Conservation (phyloP, 2,329 filamentous ascomycete species). For the Chrysoporthe cubensis region DNA sequence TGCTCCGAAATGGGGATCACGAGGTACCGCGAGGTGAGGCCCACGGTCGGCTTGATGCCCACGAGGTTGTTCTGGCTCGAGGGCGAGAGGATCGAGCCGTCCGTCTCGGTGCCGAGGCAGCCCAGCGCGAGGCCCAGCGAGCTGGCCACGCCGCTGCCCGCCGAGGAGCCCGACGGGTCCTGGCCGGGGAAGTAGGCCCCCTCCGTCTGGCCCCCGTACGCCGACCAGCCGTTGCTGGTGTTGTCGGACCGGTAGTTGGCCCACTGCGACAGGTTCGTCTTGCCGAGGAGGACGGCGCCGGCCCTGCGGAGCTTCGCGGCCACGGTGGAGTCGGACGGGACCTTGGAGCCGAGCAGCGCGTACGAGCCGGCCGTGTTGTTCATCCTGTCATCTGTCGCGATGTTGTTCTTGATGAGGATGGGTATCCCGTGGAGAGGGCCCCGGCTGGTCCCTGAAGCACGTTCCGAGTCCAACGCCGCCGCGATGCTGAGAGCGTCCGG, state of each 20-base stretch:
- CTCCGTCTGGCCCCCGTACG: slow-evolving; percentile 64
- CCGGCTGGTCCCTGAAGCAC: slow-evolving; percentile 28
- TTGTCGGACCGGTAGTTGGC: slow-evolving; percentile 62
- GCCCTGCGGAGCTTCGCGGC: slow-evolving; percentile 61
- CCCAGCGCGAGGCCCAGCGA: slow-evolving; percentile 64
- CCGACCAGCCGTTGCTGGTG: slow-evolving; percentile 66
- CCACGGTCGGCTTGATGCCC: slow-evolving; percentile 64
- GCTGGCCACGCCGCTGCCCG: slow-evolving; percentile 63
- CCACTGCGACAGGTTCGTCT: slow-evolving; percentile 67
- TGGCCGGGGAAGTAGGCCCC: slow-evolving; percentile 65
- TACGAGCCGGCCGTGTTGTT: slow-evolving; percentile 64
- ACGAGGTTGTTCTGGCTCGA: slow-evolving; percentile 20
- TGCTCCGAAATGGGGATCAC: slow-evolving; percentile 66
- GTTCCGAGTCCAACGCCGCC: slow-evolving; percentile 39
- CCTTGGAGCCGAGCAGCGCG: slow-evolving; percentile 54
- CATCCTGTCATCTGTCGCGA: slow-evolving; percentile 63
- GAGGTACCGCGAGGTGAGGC: slow-evolving; percentile 61
- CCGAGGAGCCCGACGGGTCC: slow-evolving; percentile 65
- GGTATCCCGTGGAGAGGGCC: slow-evolving; percentile 65
- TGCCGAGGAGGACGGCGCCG: slow-evolving; percentile 66
- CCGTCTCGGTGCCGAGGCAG: slow-evolving; percentile 20
- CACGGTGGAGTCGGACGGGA: slow-evolving; percentile 58
- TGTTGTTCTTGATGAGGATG: slow-evolving; percentile 68
- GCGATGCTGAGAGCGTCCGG: slow-evolving; percentile 46
- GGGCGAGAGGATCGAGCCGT: slow-evolving; percentile 20